Evolutionary conservation across 495 filamentous ascomycete genomes (phyloP).

Genomic region (Tuber melanosporum): DNA sequence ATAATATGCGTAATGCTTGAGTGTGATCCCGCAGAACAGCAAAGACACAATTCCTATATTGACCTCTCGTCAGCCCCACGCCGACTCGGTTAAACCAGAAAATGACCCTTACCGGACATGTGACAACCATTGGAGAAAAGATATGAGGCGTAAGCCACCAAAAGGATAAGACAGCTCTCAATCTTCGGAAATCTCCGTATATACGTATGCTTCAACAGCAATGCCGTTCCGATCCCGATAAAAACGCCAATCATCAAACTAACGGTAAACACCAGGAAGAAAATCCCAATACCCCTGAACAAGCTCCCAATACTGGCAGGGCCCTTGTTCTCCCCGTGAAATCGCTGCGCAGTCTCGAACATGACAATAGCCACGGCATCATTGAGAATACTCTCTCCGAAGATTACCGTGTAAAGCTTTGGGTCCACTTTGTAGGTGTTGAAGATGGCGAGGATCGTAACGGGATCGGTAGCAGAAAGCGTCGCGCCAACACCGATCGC

Average conservation of each 20-base stretch:
- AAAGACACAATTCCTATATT: slow-evolving; percentile 83
- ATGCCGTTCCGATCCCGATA: slow-evolving; percentile 77
- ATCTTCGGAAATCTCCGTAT: slow-evolving; percentile 89
- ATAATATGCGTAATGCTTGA: slow-evolving; percentile 99
- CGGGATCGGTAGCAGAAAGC: slow-evolving; percentile 90
- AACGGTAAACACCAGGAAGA: slow-evolving; percentile 92
- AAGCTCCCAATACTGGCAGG: slow-evolving; percentile 57
- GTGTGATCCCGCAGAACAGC: slow-evolving; percentile 92
- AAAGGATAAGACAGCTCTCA: slow-evolving; percentile 86
- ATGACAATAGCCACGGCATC: slow-evolving; percentile 97
- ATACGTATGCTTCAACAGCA: slow-evolving; percentile 86
- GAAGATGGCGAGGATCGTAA: slow-evolving; percentile 97
- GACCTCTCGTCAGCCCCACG: neutral
- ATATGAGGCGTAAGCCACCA: slow-evolving; percentile 93
- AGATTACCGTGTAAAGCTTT: slow-evolving; percentile 95
- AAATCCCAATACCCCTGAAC: slow-evolving; percentile 86
- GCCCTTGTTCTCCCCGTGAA: slow-evolving; percentile 53
- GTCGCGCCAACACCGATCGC: slow-evolving; percentile 94
- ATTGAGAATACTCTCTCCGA: slow-evolving; percentile 95
- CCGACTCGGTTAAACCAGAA: neutral
- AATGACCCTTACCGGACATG: slow-evolving; percentile 69
- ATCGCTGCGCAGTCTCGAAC: slow-evolving; percentile 93
- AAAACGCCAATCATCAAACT: slow-evolving; percentile 81
- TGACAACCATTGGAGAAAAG: slow-evolving; percentile 92
- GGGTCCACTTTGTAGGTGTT: slow-evolving; percentile 98